Base-by-base conservation (phyloP, 768 basidiomycete species). In the Termitomyces sp. region DNA sequence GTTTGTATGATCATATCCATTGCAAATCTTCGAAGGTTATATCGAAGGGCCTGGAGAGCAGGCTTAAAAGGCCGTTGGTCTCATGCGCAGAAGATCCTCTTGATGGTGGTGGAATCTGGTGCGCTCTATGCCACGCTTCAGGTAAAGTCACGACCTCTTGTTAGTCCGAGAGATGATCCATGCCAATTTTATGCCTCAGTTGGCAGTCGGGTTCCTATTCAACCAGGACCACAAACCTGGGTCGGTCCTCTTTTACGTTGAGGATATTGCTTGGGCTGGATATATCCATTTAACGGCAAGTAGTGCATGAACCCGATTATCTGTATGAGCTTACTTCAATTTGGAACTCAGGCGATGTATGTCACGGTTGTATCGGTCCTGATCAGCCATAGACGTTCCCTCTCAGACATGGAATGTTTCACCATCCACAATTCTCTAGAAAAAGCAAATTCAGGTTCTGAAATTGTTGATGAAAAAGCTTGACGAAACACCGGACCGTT, bases 351-450 rank as follows among this genome's bases (percentile, higher is more conserved):
- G 57, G 51, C 57, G 36, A 58, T 58, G 57, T 58, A 58, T 26
- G 45, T 46, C 3, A 58, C 57, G 0, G 45, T 58, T 26, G 52
- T 58, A 5, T 50, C 52, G 5, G 44, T 47, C 7, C 52, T 58
- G 9, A 58, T 53, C 43, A 53, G 45, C 35, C 44, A 58, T 30
- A 22, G 45, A 47, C 57, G 57, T 14, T 58, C 57, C 11, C 43
- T 58, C n/a, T 53, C 51, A 1, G 51, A 58, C 35, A 53, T 58
- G 26, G 56, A 58, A 32, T 58, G 56, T 28, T 57, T 57, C 16
- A 32, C 50, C 20, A 54, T 32, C 5, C 43, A 41, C 52, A 22
- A 54, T 28, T 44, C 52, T 16, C 14, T 22, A 22, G 41, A 7
- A 53, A 40, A 38, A 14, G 0, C 28, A 22, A 18, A 3, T 43